These are phyloP conservation scores for Kodamaea anthophila DNA, from an alignment of 1,139 yeast genomes.

Conservation along the genomic window DNA sequence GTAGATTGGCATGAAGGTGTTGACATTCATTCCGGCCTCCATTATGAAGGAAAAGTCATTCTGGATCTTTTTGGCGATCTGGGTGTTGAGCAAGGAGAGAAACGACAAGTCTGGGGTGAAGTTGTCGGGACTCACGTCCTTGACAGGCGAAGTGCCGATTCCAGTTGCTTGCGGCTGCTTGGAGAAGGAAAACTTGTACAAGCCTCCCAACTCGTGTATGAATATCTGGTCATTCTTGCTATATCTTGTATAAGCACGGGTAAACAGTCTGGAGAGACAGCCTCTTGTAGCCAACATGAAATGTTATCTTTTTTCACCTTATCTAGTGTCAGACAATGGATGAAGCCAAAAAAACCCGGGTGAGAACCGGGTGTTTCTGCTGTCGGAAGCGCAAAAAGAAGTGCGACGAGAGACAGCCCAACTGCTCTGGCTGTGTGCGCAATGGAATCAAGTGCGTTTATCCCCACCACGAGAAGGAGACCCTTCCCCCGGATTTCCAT, in stretches of 20 bases:
- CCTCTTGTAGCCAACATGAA: slow-evolving; percentile 4
- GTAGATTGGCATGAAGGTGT: slow-evolving; percentile 61
- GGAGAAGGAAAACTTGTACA: slow-evolving; percentile 24
- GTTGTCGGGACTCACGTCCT: slow-evolving; percentile 17
- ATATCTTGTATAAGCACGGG: slow-evolving; percentile 12
- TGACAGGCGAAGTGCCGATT: slow-evolving; percentile 18
- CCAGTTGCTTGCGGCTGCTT: slow-evolving; percentile 27
- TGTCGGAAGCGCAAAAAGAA: slow-evolving; percentile 46
- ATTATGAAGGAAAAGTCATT: slow-evolving; percentile 54
- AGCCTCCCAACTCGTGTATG: slow-evolving; percentile 14
- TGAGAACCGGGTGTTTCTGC: slow-evolving; percentile 41
- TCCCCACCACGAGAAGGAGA: slow-evolving; percentile 26
- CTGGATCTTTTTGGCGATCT: slow-evolving; percentile 21
- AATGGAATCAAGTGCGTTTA: slow-evolving; percentile 35
- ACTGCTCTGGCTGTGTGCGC: slow-evolving; percentile 32
- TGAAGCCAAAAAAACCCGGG: slow-evolving; percentile 23
- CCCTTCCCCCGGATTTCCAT: slow-evolving; percentile 23
- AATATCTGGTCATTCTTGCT: slow-evolving; percentile 21
- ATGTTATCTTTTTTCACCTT: neutral
- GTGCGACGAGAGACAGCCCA: slow-evolving; percentile 39
- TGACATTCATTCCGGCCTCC: slow-evolving; percentile 56
- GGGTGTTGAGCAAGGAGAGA: slow-evolving; percentile 21
- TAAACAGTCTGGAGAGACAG: too few species aligned
- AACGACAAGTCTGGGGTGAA: slow-evolving; percentile 26
- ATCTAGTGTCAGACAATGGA: neutral